Base-by-base conservation (phyloP, 257 asterid species). In the Jasminum sambac region DNA sequence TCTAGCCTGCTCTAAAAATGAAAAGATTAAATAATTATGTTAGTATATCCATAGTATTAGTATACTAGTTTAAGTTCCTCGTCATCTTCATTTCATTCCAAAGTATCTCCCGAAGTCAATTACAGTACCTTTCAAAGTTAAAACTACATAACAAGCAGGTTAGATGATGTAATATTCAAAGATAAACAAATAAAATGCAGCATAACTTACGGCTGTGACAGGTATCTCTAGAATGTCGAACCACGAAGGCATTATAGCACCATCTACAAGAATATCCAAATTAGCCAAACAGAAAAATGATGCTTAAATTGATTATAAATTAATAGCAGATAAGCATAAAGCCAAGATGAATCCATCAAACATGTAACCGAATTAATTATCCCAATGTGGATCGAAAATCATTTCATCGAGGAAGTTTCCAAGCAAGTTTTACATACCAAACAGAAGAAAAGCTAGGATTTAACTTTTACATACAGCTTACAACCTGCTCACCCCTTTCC, bases 201-300 rank as follows among this genome's bases (percentile, higher is more conserved):
- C 69, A 72, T 17, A 86, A 76, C 99, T 79, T 86, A 94, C 97
- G 24, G 92, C 84, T 57, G 96, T 81, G 72, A 94, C 87, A 16
- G 99, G 99, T 83, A 94, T 83, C 84, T 94, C 96, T 48, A 72
- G 96, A 81, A 94, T 80, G 84, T 91, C 99, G 79, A 94, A 91
- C 99, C 97, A 91, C 0, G 97, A 91, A n/a, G 96, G 97, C 98
- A 91, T 95, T 73, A 88, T 92, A 70, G 89, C 84, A 76, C 99
- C 99, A 83, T 89, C 97, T 94, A 68, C 71, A 81, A 63, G 58
- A 78, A 37, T 71, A 43, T 40, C 40, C 23, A 67, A 76, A 39
- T 58, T 24, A 63, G 8, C 71, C 73, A 24, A 60, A 12, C 41
- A 40, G 38, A 65, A 60, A 74, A 68, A 10, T 50, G 26, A 39